Evolutionary conservation across 2,329 filamentous ascomycete species (phyloP).

Genomic region (Fusarium heterosporum): DNA sequence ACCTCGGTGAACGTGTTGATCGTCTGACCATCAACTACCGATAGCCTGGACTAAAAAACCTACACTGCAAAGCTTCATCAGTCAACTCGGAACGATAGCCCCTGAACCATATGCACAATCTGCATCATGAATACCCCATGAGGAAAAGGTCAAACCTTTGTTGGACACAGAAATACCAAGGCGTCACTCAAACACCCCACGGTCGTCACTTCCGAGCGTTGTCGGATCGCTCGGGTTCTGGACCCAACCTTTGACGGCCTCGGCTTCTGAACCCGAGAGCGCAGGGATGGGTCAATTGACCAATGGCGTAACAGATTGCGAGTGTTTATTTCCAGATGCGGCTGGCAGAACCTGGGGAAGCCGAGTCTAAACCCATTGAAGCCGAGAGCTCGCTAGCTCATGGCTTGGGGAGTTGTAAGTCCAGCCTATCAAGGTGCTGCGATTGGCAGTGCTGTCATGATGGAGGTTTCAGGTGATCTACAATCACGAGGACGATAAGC

Average conservation of each 20-base stretch:
- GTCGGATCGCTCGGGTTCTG: conserved; percentile 8
- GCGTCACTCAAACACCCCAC: not conserved
- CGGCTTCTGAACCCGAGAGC: conserved; percentile 10
- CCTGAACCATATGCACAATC: conserved; percentile 5
- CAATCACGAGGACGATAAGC: conserved; percentile 6
- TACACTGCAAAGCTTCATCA: not conserved
- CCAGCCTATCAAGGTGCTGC: not conserved
- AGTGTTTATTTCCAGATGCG: conserved; percentile 11
- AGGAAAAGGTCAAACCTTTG: not conserved
- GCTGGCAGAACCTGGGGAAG: conserved; percentile 1
- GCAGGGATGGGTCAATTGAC: not conserved
- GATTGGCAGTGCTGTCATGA: not conserved
- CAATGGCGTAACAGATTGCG: not conserved
- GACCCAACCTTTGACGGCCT: not conserved
- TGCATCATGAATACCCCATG: not conserved
- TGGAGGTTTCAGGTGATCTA: not conserved
- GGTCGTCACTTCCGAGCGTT: not conserved
- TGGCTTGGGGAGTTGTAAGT: not conserved
- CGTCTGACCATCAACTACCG: not conserved
- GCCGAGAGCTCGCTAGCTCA: conserved; percentile 1
- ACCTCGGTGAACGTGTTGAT: not conserved
- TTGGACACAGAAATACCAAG: not conserved
- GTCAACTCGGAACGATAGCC: not conserved
- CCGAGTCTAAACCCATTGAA: conserved; percentile 4
- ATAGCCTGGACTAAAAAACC: not conserved